Evolutionary conservation across 306 rosid genomes (phyloP), one percentile per base, ranked within the genome.

Genomic region (Acacia acuminata): DNA sequence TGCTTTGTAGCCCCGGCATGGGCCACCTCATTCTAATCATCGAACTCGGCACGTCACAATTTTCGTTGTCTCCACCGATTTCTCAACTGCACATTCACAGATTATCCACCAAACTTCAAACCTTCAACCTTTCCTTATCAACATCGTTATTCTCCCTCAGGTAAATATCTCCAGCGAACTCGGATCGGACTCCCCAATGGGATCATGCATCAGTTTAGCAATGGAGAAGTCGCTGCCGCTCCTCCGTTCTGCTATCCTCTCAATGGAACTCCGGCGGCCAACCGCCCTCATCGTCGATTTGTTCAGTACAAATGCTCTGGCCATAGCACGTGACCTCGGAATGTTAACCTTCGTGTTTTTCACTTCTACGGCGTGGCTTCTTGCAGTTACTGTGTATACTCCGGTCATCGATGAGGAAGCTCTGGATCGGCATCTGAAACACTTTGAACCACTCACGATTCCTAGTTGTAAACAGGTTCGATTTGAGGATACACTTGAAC

Each of bases 201-300:
- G 66, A 60, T 15, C 3, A 25, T 17, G 16, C 30, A 60, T 60
- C 30, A 25, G 66, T 3, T 24, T 60, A 60, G 34, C 17, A 24
- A 60, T 10, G 66, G 66, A 24, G 34, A 22, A 11, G 34, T 60
- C 66, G 13, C 36, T 60, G 4, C 36, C 66, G 4, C 66, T 60
- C 24, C 34, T 60, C 16, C 66, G 66, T 60, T 60, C 66, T 10
- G 16, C 66, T 2, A 60, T 60, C 36, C 34, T 60, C 32, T 60
- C 66, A 60, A 60, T 60, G 34, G 12, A 5, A 8, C 27, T 12
- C 19, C 34, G 25, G n/a, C 32, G 25, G n/a, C 87, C 85, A 1
- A 22, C 78, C 0, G 36, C 77, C 13, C 82, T 87, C 17, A 42
- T 87, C 47, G 84, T 84, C 7, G 90, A 87, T 72, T 14, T 75